Evolutionary conservation across 305 asterid genomes (phyloP), one percentile per base, ranked within the genome.

Genomic region (Fraxinus paxiana): DNA sequence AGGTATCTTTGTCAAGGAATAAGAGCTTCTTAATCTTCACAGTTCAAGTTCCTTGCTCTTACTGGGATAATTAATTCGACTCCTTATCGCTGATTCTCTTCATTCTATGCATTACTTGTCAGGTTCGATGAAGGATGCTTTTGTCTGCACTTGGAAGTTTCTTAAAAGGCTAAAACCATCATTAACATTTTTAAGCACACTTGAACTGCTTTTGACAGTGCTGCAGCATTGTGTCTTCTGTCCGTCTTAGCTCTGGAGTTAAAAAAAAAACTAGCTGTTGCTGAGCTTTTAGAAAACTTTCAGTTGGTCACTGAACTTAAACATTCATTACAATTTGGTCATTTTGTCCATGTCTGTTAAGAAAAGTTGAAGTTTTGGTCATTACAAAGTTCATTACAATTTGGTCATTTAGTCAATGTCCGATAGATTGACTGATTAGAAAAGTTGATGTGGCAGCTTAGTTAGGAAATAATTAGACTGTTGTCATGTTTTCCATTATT

Each of bases 21-120:
- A 46, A 26, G 17, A 37, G 30, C 38, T 20, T 38, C 46, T 38
- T 38, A 38, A 38, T 76, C 56, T 69, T 70, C 22, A 2, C 10
- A 18, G 67, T 61, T 22, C 30, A 20, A 63, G 71, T 18, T 63
- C 6, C 34, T 63, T 24, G 72, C 34, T 20, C 17, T 24, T 22
- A 2, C 34, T 24, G 34, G 26, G 34, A 63, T 24, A 63, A 8
- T 24, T 26, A 26, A 31, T 63, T 63, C 0, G 31, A 70, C 59
- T 79, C 38, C 69, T 67, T 67, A 76, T 69, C 51, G 9, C 24
- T 31, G 82, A 33, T 59, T 73, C 71, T 70, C 34, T 76, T 41
- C 56, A 77, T 9, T 79, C 12, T 41, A 17, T 7, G 59, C 26
- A 1, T 4, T 51, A 69, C 80, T 75, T 56, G 73, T 46, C 73